phyloP scores from a whole-genome alignment of 1,139 yeast genomes.

The Nakaseomyces sp. region DNA sequence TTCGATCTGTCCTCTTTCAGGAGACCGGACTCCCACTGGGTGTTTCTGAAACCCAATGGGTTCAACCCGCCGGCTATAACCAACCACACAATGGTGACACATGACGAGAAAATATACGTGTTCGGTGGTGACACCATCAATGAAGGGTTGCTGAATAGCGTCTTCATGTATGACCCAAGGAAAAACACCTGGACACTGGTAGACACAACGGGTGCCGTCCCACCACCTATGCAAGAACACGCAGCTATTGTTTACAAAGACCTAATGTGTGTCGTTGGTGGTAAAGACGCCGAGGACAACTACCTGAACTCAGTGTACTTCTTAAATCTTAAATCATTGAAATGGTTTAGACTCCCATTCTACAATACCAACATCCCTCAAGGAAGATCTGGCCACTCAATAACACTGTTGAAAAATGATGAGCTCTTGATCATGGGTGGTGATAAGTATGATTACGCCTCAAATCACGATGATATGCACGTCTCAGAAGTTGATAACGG shows the following conservation, averaged over 20 bases:
- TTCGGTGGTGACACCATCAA: slow-evolving; percentile 86
- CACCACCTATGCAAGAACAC: slow-evolving; percentile 89
- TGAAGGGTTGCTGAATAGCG: slow-evolving; percentile 61
- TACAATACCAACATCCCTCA: slow-evolving; percentile 53
- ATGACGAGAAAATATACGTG: slow-evolving; percentile 71
- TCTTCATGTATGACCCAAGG: slow-evolving; percentile 75
- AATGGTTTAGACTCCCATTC: slow-evolving; percentile 62
- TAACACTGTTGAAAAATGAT: slow-evolving; percentile 58
- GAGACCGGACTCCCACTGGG: slow-evolving; percentile 81
- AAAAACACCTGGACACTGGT: slow-evolving; percentile 52
- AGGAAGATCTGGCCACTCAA: slow-evolving; percentile 89
- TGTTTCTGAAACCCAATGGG: slow-evolving; percentile 48
- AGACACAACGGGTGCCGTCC: slow-evolving; percentile 49
- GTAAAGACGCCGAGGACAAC: slow-evolving; percentile 69
- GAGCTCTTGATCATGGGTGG: slow-evolving; percentile 88
- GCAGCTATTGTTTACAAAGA: slow-evolving; percentile 76
- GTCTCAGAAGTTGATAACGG: slow-evolving; percentile 42
- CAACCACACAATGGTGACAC: slow-evolving; percentile 81
- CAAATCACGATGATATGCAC: slow-evolving; percentile 39
- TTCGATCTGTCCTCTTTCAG: slow-evolving; percentile 88
- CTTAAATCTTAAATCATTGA: slow-evolving; percentile 62
- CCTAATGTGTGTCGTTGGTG: slow-evolving; percentile 80
- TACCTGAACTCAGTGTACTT: slow-evolving; percentile 63
- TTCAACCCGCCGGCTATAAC: slow-evolving; percentile 81
- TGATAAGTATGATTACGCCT: slow-evolving; percentile 55